These are phyloP conservation scores for Populus deltoides DNA, from an alignment of 345 rosid species.

Conservation along the genomic window DNA sequence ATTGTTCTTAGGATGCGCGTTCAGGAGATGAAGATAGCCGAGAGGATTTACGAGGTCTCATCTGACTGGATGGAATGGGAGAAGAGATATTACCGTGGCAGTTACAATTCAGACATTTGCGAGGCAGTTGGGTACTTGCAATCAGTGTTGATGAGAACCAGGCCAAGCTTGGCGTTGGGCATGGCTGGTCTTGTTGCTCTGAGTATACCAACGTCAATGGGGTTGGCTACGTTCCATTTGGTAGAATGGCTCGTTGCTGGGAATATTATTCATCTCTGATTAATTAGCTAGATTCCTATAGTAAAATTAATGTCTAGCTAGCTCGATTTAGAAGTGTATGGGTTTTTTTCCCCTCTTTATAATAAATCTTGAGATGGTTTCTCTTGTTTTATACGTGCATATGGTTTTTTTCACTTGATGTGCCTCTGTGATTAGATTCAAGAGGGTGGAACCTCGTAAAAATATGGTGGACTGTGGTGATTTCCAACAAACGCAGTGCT, in stretches of 20 bases:
- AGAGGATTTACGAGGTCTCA: neutral
- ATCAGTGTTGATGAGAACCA: neutral
- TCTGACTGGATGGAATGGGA: constrained; percentile 16
- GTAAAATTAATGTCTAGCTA: too few species aligned
- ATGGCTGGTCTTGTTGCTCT: neutral
- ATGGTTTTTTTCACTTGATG: too few species aligned
- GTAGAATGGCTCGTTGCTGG: neutral
- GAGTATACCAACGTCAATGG: neutral
- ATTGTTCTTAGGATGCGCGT: constrained; percentile 6
- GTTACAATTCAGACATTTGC: neutral
- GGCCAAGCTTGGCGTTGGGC: constrained; percentile 4
- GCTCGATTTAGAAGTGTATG: too few species aligned
- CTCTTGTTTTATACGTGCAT: too few species aligned
- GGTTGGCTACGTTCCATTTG: neutral
- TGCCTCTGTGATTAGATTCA: too few species aligned
- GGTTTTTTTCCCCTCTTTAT: too few species aligned
- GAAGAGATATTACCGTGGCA: neutral
- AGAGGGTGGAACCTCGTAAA: too few species aligned
- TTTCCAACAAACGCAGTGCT: too few species aligned
- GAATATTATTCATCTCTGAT: too few species aligned
- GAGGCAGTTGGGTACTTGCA: constrained; percentile 4
- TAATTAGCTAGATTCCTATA: too few species aligned
- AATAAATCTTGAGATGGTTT: too few species aligned
- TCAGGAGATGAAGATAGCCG: constrained; percentile 6
- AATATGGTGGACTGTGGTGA: too few species aligned